Percentiles rank a stretch among this genome's conserved stretches.
Evolutionary conservation across 768 basidiomycete genomes (phyloP).

Genomic region (Boletus bicolor): DNA sequence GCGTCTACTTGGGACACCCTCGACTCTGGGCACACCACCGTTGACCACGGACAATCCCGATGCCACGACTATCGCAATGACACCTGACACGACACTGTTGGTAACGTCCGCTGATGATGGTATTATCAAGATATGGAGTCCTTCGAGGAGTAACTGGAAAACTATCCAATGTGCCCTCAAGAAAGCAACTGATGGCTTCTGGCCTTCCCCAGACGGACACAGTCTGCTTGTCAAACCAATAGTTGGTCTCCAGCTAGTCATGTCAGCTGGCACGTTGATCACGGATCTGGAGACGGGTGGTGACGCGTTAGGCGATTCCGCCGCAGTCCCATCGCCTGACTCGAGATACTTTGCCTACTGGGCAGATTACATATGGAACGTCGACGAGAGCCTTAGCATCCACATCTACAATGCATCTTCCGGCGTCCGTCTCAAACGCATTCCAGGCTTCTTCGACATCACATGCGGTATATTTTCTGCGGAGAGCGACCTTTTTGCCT

Average conservation of each 20-base stretch:
- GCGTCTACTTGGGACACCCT: constrained; percentile 1
- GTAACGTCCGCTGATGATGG: constrained; percentile 8
- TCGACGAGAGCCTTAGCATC: constrained; percentile 15
- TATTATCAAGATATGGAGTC: constrained; percentile 13
- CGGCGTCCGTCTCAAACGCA: constrained; percentile 10
- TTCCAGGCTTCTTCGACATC: constrained; percentile 14
- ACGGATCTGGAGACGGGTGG: constrained; percentile 15
- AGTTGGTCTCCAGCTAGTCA: constrained; percentile 6
- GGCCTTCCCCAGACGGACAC: constrained; percentile 12
- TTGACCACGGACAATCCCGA: not conserved
- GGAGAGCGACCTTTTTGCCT: constrained; percentile 3
- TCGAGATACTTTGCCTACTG: constrained; percentile 20
- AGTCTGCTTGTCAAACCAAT: constrained; percentile 11
- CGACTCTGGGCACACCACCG: constrained; percentile 9
- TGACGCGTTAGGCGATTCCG: not conserved
- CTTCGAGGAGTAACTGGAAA: constrained; percentile 7
- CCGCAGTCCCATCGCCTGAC: constrained; percentile 12
- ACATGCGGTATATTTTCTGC: constrained; percentile 12
- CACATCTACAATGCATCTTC: constrained; percentile 15
- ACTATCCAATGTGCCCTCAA: not conserved
- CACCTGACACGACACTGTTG: constrained; percentile 6
- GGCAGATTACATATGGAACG: constrained; percentile 17
- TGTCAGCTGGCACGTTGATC: not conserved
- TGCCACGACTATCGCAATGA: constrained; percentile 7
- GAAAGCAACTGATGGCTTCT: not conserved